phyloP scores from a whole-genome alignment of 2,329 filamentous ascomycete genomes.

The Fusarium brevicatenulatum region DNA sequence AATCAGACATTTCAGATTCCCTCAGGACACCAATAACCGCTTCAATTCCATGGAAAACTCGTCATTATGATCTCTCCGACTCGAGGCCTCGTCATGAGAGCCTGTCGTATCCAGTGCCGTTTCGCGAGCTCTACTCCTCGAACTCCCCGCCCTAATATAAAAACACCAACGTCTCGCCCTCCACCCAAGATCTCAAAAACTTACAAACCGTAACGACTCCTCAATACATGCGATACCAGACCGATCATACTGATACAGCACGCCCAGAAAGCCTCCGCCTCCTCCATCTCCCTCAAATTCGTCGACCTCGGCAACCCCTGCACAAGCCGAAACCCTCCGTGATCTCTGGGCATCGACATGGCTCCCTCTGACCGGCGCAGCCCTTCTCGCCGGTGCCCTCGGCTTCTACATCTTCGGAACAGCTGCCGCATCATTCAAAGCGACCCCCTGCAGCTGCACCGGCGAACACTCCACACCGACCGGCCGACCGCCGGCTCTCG shows the following conservation, averaged over 20 bases:
- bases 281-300: slow-evolving; percentile 1
- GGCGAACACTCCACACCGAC: slow-evolving; percentile 55
- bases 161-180: slow-evolving; percentile 28
- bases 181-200: slow-evolving; percentile 40
- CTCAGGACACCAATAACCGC: background rate
- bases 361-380: slow-evolving; percentile 58
- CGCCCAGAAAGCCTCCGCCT: slow-evolving; percentile 28
- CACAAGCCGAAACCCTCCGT: slow-evolving; percentile 48
- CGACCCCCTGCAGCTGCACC: slow-evolving; percentile 38
- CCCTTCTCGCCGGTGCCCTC: slow-evolving; percentile 57
- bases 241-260: slow-evolving; percentile 11
- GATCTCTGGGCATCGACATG: slow-evolving; percentile 53
- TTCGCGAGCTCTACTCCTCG: slow-evolving; percentile 45
- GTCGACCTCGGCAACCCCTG: slow-evolving; percentile 28
- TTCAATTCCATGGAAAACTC: slow-evolving; percentile 25
- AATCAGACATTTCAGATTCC: background rate
- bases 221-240: background rate
- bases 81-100: slow-evolving; percentile 40
- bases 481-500: slow-evolving; percentile 60
- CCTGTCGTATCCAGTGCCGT: slow-evolving; percentile 41
- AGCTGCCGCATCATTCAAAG: slow-evolving; percentile 49
- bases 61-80: slow-evolving; percentile 46
- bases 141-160: slow-evolving; percentile 36
- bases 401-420: slow-evolving; percentile 59
- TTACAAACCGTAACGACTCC: slow-evolving; percentile 47